Base-by-base conservation (phyloP, 331 rosid species). In the Arachis monticola region DNA sequence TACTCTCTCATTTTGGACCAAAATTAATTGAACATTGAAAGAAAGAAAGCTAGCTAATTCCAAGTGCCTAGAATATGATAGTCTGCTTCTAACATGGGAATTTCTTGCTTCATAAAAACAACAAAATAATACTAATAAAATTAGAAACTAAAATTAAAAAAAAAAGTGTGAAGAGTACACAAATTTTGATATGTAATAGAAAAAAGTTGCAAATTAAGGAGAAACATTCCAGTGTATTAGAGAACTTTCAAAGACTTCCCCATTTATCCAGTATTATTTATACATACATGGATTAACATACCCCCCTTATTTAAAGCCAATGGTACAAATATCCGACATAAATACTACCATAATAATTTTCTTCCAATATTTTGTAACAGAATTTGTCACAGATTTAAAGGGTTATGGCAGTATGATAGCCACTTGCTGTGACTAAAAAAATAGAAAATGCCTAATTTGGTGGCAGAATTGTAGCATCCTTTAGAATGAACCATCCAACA, bases 381-480 rank as follows among this genome's bases (percentile, higher is more conserved):
- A 69, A 38, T 1, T 22, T 64, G 32, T 5, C 45, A 31, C 32
- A 78, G 13, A 22, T 44, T 4, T 48, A n/a, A 45, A 45, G 42
- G 7, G 12, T 0, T 4, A 46, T 11, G 57, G 12, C 63, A 38
- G 7, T 51, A 2, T 51, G 11, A 51, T 1, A 51, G 57, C 57
- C 14, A 11, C 7, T 81, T 68, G 35, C 58, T 67, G 73, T 42
- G 56, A 10, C 71, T 51, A 65, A 66, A 27, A 22, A 55, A 59
- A 64, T 51, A 9, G 32, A 44, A 61, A 61, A 50, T 63, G 44
- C 66, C 71, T n/a, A 35, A 14, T 55, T 62, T 72, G 67, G 57
- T 61, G 69, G 82, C 80, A 80, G 69, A 67, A 73, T 59, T 47
- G 79, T 63, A 57, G 50, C 32, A 60, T 48, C 58, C 8, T 69